Base-by-base conservation (phyloP, 345 rosid genomes). In the Chamaenerion angustifolium region DNA sequence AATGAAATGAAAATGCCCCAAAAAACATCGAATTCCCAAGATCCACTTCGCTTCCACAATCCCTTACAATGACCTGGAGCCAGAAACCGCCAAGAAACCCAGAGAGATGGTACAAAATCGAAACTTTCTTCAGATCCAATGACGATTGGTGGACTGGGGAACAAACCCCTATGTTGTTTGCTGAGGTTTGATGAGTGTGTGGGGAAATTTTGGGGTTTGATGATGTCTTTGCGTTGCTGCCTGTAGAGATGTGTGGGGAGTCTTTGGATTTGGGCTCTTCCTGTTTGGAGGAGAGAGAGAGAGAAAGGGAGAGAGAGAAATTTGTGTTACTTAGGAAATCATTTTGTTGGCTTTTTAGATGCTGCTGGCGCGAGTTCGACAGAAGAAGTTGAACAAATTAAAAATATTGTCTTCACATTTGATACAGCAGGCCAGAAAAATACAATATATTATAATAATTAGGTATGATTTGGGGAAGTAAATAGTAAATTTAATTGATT, bases 1-100 rank as follows among this genome's bases (percentile, higher is more conserved):
- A 31, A 31, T 43, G 57, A 54, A 18, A 49, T 48, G 54, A 49
- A 57, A 57, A 57, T 48, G 54, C 61, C 60, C 51, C n/a, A 16
- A 16, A 27, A 45, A 41, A 35, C 50, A 44, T 55, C 58, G 49
- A 45, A 27, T 46, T 11, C 16, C 46, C 45, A 12, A 16, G 17
- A 25, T 10, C 57, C 12, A 7, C 37, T 31, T 31, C 8, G 37
- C 37, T 4, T 31, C 37, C 37, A 31, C 37, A 31, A 31, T 31
- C 37, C 37, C 37, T 4, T 31, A 3, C 37, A 8, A 31, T 31
- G 37, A 31, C 3, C 37, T 31, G 8, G 37, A 31, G 5, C 37
- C 37, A 31, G 37, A 31, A 31, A 31, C 37, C 37, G 37, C 37
- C 37, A 31, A 31, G 37, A 31, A 31, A 31, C 37, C 37, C 37